Evolutionary conservation across 371 early-diverging fungal genomes (phyloP).

Genomic region (Mucor mucedo): DNA sequence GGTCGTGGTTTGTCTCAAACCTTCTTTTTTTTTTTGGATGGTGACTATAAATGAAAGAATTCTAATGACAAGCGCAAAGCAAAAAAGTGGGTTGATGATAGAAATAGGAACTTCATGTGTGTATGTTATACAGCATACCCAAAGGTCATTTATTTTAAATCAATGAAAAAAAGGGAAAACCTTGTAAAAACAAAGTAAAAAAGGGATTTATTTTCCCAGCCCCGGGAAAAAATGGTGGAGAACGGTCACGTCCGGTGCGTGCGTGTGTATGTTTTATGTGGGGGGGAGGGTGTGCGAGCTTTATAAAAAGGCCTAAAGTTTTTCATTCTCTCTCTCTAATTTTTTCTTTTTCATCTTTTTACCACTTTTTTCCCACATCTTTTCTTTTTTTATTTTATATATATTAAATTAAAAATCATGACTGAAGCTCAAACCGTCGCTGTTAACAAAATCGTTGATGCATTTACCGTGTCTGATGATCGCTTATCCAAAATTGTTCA

Average conservation of each 20-base stretch:
- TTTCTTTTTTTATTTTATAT: no score
- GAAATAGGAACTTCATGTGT: no score
- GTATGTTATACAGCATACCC: not conserved
- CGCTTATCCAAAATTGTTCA: constrained; percentile 63
- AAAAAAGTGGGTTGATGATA: no score
- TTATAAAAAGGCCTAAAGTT: no score
- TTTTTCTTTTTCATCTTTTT: constrained; percentile 1
- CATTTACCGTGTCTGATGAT: constrained; percentile 61
- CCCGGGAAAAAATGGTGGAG: constrained; percentile 4
- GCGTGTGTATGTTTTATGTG: not conserved
- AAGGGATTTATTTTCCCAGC: constrained; percentile 8
- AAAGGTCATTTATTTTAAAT: not conserved
- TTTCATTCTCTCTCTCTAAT: no score
- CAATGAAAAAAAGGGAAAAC: constrained; percentile 11
- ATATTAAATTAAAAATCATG: not conserved
- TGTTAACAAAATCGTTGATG: constrained; percentile 48
- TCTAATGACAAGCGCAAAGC: no score
- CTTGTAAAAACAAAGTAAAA: constrained; percentile 7
- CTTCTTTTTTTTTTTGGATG: no score
- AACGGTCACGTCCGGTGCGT: not conserved
- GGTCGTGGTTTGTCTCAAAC: no score
- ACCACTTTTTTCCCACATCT: constrained; percentile 6
- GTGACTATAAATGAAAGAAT: no score
- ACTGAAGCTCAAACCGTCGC: constrained; percentile 41
- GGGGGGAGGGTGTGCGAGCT: no score